Evolutionary conservation across 495 filamentous ascomycete genomes (phyloP).

Genomic region (Tetracladium setigerum): DNA sequence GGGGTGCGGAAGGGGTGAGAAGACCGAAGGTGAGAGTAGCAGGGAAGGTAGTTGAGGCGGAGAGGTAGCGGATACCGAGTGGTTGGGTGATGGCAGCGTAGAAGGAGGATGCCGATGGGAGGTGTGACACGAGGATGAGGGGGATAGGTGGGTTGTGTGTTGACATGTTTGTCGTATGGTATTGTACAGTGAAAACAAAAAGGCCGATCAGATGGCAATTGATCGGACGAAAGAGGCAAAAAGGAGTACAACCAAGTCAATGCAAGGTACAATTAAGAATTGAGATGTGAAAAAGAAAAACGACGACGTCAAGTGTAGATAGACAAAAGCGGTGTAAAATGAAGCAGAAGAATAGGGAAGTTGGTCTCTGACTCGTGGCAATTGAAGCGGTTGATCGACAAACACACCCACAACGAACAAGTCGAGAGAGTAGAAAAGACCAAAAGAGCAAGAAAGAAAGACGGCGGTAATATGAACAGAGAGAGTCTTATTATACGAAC

Average conservation of each 20-base stretch:
- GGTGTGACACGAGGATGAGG: conserved; percentile 57
- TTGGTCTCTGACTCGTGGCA: too few species aligned
- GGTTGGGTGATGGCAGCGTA: conserved; percentile 70
- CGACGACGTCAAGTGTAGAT: too few species aligned
- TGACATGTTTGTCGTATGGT: too few species aligned
- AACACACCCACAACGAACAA: too few species aligned
- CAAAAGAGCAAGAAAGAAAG: too few species aligned
- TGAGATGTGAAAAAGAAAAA: neutral
- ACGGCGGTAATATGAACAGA: too few species aligned
- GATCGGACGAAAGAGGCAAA: too few species aligned
- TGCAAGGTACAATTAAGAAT: conserved; percentile 31
- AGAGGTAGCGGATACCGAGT: conserved; percentile 64
- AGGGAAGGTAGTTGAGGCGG: conserved; percentile 24
- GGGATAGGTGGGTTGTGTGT: conserved; percentile 24
- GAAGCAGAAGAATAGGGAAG: neutral
- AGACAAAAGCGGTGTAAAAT: neutral
- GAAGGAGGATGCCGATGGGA: conserved; percentile 72
- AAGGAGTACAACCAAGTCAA: conserved; percentile 27
- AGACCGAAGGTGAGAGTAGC: conserved; percentile 22
- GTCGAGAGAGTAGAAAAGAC: too few species aligned
- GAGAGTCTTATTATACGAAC: too few species aligned
- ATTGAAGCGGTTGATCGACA: too few species aligned
- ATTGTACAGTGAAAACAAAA: too few species aligned
- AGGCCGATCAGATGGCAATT: too few species aligned
- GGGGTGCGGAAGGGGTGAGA: neutral